Evolutionary conservation across 768 basidiomycete genomes (phyloP), one percentile per base, ranked within the genome.

Genomic region (Leccinum fibrillosum): DNA sequence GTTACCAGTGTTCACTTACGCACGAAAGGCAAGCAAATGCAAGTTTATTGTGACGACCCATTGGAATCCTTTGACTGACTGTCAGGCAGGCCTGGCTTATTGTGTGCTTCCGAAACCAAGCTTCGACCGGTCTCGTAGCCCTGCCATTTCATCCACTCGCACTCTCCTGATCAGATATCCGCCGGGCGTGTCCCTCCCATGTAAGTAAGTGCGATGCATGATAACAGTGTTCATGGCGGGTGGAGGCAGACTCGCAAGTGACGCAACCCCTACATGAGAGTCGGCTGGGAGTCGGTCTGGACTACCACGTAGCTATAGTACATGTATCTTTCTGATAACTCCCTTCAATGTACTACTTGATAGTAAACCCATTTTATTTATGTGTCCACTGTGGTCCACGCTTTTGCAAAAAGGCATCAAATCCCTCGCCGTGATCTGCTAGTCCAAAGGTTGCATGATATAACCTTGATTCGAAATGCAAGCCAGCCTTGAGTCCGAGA

Each of bases 371-470:
- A n/a, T 23, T 34, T 54, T 72, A 80, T 59, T 75, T 66, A 69
- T 81, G 72, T 11, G 65, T 66, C 75, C 80, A 83, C 34, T 72
- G 64, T 5, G 82, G 68, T 51, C 64, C 71, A 48, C 82, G 70
- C 73, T 83, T 83, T 47, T 70, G 64, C 8, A 78, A 70, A 62
- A 83, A 83, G 1, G 81, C 81, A 11, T 68, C 67, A 71, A 83
- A 82, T 6, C 78, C 78, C 62, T 80, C 79, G 42, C 69, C 67
- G 62, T 78, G 77, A 60, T 80, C 80, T 21, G 63, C 67, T 35
- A 82, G 78, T n/a, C 78, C 78, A 63, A 83, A 83, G 8, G 80
- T 72, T 44, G 73, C 67, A 61, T 82, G 80, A 72, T 83, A 83
- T 21, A 82, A 66, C 47, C 78, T 66, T 52, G 80, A 68, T 61